A percentile compares a stretch with the other conserved stretches of the same genome.
Conservation (phyloP, 2,329 filamentous ascomycete species). For the Atkinsonella texensis region DNA sequence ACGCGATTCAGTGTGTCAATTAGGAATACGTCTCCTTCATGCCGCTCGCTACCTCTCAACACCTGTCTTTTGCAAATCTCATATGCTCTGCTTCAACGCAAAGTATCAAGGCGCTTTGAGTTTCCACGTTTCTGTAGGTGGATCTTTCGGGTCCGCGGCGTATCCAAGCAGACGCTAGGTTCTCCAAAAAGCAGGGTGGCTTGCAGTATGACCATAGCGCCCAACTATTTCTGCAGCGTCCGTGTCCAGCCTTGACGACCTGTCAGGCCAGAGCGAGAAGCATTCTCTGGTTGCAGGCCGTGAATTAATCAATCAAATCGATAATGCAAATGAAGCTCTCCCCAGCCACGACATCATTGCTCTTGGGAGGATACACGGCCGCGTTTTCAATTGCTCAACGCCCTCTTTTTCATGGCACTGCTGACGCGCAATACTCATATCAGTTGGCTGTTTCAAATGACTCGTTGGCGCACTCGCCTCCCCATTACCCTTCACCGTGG, state of each 20-base stretch:
- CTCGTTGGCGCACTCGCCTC: constrained; percentile 32
- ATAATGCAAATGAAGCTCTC: neutral
- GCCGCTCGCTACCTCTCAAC: too few relatives aligned
- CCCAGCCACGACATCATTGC: neutral
- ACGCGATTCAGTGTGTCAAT: too few relatives aligned
- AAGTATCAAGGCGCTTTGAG: neutral
- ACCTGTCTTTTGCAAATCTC: too few relatives aligned
- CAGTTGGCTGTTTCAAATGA: constrained; percentile 11
- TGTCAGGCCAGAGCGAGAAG: neutral
- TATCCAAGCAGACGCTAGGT: neutral
- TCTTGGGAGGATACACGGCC: neutral
- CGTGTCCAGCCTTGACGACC: neutral
- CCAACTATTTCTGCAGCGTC: neutral
- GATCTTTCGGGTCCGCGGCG: neutral
- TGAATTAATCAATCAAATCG: neutral
- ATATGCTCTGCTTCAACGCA: neutral
- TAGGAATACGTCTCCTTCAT: too few relatives aligned
- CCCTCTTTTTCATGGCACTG: neutral
- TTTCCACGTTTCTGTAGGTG: neutral
- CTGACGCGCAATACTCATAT: constrained; percentile 12
- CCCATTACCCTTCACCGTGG: constrained; percentile 82
- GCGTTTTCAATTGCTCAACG: neutral
- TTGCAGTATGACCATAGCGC: neutral
- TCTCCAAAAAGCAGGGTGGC: neutral
- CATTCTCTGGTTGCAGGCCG: neutral